Evolutionary conservation across 2,329 filamentous ascomycete genomes (phyloP).

Genomic region (Tolypocladium endophyticum): DNA sequence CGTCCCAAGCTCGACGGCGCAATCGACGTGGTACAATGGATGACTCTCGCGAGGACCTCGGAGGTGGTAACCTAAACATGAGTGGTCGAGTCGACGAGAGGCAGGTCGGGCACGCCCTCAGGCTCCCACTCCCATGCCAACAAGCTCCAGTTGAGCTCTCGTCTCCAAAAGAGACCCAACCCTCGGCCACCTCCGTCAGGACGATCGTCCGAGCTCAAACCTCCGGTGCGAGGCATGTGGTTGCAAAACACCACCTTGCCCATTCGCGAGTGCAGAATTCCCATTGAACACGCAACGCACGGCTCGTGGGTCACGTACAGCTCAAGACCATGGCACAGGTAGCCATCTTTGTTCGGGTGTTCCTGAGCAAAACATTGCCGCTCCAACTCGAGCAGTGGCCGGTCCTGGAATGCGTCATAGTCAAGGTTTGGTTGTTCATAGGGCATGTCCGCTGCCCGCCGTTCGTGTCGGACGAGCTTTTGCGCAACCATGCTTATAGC

Average conservation of each 20-base stretch:
- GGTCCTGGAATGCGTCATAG: slow-evolving; percentile 57
- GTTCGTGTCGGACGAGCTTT: slow-evolving; percentile 48
- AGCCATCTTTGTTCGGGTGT: slow-evolving; percentile 64
- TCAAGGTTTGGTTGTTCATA: slow-evolving; percentile 30
- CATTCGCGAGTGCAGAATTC: slow-evolving; percentile 87
- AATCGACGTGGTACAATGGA: slow-evolving; percentile 2
- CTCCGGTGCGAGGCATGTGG: slow-evolving; percentile 72
- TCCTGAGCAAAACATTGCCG: slow-evolving; percentile 49
- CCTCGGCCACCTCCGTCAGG: slow-evolving; percentile 45
- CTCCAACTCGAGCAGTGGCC: slow-evolving; percentile 59
- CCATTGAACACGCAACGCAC: slow-evolving; percentile 96
- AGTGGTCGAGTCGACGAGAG: slow-evolving; percentile 34
- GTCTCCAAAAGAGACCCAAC: slow-evolving; percentile 60
- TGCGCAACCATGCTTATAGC: slow-evolving; percentile 76
- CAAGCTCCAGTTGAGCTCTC: slow-evolving; percentile 79
- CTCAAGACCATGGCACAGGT: slow-evolving; percentile 88
- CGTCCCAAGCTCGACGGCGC: background rate
- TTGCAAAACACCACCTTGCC: slow-evolving; percentile 71
- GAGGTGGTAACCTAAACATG: slow-evolving; percentile 39
- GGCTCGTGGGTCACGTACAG: slow-evolving; percentile 94
- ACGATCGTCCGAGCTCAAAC: slow-evolving; percentile 67
- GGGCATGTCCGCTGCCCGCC: slow-evolving; percentile 25
- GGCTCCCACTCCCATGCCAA: slow-evolving; percentile 68
- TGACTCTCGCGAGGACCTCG: slow-evolving; percentile 24
- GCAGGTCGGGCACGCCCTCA: slow-evolving; percentile 25